Evolutionary conservation across 2,329 filamentous ascomycete species (phyloP).

Genomic region (Laburnicola sp.): DNA sequence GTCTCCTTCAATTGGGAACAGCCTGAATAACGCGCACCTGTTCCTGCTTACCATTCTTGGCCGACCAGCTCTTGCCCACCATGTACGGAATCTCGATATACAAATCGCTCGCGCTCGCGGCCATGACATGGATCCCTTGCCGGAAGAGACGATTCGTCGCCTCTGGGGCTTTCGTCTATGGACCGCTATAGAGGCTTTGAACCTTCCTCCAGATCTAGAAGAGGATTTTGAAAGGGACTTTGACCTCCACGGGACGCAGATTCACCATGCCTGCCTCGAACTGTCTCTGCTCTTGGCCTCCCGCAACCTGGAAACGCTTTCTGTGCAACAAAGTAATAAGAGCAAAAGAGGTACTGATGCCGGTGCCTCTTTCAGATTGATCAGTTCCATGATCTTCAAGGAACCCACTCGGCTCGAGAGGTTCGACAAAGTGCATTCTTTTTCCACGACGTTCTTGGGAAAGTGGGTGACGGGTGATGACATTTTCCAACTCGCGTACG

Average conservation of each 20-base stretch:
- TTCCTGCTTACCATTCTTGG: neutral
- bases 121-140: neutral
- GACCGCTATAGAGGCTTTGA: neutral
- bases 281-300: slow-evolving; percentile 1
- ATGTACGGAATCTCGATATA: slow-evolving; percentile 2
- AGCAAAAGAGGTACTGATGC: neutral
- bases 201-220: neutral
- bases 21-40: neutral
- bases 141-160: neutral
- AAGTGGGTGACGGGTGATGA: neutral
- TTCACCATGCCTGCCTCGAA: neutral
- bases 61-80: neutral
- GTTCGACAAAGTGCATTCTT: slow-evolving; percentile 2
- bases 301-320: neutral
- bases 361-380: neutral
- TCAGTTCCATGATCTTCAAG: neutral
- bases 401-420: neutral
- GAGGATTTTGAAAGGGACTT: neutral
- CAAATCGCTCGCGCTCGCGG: neutral
- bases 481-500: neutral
- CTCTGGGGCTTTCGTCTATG: too few relatives aligned
- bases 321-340: neutral
- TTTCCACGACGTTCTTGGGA: neutral
- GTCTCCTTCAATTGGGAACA: neutral
- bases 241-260: neutral